These are phyloP conservation scores for Diaporthe longicolla DNA, from an alignment of 2,329 filamentous ascomycete genomes.

Conservation along the genomic window DNA sequence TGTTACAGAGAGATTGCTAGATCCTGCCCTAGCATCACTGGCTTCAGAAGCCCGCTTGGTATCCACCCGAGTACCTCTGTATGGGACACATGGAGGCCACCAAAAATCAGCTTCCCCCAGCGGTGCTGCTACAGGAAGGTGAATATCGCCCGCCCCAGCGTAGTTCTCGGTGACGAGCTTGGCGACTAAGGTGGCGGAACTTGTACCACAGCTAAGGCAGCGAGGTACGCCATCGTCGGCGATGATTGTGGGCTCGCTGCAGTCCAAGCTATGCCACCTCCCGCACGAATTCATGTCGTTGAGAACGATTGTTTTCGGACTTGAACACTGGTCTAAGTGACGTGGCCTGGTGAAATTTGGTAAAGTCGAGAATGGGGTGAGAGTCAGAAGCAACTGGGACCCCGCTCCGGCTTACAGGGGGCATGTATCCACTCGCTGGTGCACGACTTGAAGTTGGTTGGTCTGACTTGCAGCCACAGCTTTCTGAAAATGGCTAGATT, in stretches of 20 bases:
- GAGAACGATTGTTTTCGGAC: too few relatives aligned
- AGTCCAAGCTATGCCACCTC: slow-evolving; percentile 5
- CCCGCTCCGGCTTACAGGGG: too few relatives aligned
- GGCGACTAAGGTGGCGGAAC: neutral
- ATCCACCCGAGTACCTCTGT: neutral
- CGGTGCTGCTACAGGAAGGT: neutral
- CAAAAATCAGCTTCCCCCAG: neutral
- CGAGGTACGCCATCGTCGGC: neutral
- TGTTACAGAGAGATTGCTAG: neutral
- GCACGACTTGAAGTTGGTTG: too few relatives aligned
- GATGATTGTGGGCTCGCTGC: neutral
- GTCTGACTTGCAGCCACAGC: too few relatives aligned
- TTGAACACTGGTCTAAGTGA: too few relatives aligned
- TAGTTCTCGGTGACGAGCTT: neutral
- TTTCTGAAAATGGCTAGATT: too few relatives aligned
- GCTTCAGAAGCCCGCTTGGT: neutral
- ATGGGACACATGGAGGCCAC: slow-evolving; percentile 6
- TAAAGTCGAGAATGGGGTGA: too few relatives aligned
- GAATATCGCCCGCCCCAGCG: neutral
- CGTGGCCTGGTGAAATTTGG: too few relatives aligned
- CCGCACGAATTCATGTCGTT: too few relatives aligned
- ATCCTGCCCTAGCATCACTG: too few relatives aligned
- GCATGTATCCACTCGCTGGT: too few relatives aligned
- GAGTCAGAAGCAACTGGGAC: too few relatives aligned
- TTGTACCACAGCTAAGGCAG: neutral